Conservation (phyloP, 2,329 filamentous ascomycete genomes). For the Pyrenochaeta sp. region DNA sequence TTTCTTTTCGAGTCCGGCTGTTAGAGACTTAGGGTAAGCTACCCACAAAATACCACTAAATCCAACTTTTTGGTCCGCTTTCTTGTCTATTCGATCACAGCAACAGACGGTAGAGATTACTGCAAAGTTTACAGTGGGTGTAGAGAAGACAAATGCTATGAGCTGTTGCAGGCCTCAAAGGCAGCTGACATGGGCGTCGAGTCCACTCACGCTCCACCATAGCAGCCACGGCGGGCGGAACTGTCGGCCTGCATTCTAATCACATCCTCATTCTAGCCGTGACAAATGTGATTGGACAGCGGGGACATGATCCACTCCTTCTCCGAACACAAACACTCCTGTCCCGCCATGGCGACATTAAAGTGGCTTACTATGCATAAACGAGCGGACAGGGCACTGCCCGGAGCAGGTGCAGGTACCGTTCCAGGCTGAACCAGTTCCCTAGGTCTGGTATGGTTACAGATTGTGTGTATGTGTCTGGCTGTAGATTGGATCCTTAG, state of each 20-base stretch:
- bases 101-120: neutral
- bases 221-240: neutral
- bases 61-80: neutral
- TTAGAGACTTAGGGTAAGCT: neutral
- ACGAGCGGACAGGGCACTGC: conserved; percentile 7
- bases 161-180: neutral
- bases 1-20: neutral
- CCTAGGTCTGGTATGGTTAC: conserved; percentile 2
- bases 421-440: neutral
- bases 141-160: neutral
- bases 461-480: conserved; percentile 8
- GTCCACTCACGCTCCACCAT: neutral
- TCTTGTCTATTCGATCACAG: neutral
- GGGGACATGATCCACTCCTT: neutral
- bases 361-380: conserved; percentile 15
- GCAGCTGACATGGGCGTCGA: neutral
- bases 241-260: neutral
- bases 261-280: neutral
- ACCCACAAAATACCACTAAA: neutral
- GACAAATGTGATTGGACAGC: conserved; percentile 4
- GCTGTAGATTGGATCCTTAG: neutral
- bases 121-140: neutral
- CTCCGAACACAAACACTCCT: neutral
- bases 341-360: conserved; percentile 15
- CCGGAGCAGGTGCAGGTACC: conserved; percentile 3